Evolutionary conservation across 305 asterid species (phyloP).

Genomic region (Stenogyne calaminthoides): DNA sequence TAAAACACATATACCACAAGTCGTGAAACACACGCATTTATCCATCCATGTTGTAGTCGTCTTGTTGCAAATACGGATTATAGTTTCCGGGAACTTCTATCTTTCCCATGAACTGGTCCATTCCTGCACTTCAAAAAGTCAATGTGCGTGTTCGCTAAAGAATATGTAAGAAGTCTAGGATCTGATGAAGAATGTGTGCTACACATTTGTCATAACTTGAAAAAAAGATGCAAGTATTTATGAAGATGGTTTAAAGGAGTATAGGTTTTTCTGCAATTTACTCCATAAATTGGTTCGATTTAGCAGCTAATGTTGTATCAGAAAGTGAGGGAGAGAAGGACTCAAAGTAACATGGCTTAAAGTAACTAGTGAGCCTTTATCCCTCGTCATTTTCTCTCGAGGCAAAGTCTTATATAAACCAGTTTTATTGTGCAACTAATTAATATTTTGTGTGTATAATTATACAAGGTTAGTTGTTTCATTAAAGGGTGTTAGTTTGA

Average conservation of each 20-base stretch:
- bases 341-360: too few relatives aligned
- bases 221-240: neutral
- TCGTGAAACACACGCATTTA: slow-evolving; percentile 33
- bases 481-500: too few relatives aligned
- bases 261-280: neutral
- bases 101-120: slow-evolving; percentile 82
- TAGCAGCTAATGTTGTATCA: neutral
- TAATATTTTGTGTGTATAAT: too few relatives aligned
- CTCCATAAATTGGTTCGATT: neutral
- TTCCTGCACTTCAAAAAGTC: slow-evolving; percentile 52
- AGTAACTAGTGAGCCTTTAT: too few relatives aligned
- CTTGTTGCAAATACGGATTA: slow-evolving; percentile 70
- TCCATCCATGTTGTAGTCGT: slow-evolving; percentile 76
- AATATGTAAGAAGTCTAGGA: too few relatives aligned
- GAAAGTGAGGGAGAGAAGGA: neutral
- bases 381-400: too few relatives aligned
- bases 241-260: neutral
- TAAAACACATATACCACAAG: slow-evolving; percentile 15
- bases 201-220: neutral
- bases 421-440: too few relatives aligned
- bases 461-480: too few relatives aligned
- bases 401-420: neutral
- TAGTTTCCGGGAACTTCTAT: slow-evolving; percentile 81
- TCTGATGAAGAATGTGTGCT: too few relatives aligned
- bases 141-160: neutral